Conservation (phyloP, 176 grass and related monocot genomes). For the Paspalum vaginatum region DNA sequence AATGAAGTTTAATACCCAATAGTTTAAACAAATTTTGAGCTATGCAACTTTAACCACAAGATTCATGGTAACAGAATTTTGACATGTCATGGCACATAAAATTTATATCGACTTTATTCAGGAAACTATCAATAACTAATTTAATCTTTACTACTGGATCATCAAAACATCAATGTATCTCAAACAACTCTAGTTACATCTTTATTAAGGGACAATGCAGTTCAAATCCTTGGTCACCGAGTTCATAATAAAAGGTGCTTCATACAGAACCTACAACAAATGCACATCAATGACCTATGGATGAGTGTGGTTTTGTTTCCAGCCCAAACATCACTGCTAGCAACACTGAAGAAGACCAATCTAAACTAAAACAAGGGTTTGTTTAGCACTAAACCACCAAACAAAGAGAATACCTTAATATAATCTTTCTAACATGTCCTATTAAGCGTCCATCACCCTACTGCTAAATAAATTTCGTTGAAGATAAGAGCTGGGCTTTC, state of each 20-base stretch:
- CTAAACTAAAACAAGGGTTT: conserved; percentile 23
- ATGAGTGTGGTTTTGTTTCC: conserved; percentile 18
- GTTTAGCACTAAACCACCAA: not conserved
- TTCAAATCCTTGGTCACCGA: conserved; percentile 4
- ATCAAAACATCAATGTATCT: not conserved
- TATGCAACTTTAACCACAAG: not conserved
- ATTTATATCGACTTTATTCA: not conserved
- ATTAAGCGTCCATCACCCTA: not conserved
- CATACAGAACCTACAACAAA: conserved; percentile 20
- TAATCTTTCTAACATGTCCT: not conserved
- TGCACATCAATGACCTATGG: conserved; percentile 4
- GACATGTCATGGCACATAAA: not conserved
- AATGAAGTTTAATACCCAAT: conserved; percentile 19
- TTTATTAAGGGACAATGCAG: not conserved
- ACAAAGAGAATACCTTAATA: not conserved
- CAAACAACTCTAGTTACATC: conserved; percentile 23
- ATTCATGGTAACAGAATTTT: not conserved
- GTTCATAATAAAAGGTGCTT: not conserved
- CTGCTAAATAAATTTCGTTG: conserved; percentile 1
- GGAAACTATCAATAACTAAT: not conserved
- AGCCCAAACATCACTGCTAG: not conserved
- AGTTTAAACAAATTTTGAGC: not conserved
- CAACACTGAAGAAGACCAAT: conserved; percentile 6
- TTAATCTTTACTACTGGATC: not conserved
- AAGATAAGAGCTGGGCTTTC: conserved; percentile 5